These are phyloP conservation scores for Fragaria iinumae DNA, from an alignment of 306 rosid species.

Conservation along the genomic window DNA sequence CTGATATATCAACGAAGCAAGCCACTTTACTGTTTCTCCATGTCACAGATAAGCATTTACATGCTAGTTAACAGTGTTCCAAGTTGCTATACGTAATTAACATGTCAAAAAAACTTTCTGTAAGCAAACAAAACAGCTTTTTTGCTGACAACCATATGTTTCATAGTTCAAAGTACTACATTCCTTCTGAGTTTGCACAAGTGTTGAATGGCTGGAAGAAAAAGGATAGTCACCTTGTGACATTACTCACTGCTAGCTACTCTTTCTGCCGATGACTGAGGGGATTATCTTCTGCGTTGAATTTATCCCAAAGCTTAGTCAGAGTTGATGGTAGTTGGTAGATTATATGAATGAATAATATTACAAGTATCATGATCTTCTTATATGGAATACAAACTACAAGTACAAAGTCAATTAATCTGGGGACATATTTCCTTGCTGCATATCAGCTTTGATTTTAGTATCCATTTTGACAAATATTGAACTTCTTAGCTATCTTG, in stretches of 20 bases:
- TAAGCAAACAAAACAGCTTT: not conserved
- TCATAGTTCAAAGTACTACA: not conserved
- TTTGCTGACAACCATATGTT: not conserved
- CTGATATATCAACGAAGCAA: too few relatives aligned
- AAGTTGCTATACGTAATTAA: too few relatives aligned
- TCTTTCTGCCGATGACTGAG: too few relatives aligned
- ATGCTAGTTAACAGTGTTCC: not conserved
- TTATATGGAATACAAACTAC: not conserved
- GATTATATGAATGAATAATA: too few relatives aligned
- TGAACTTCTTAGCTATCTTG: conserved; percentile 6
- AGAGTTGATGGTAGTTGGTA: too few relatives aligned
- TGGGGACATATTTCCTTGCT: not conserved
- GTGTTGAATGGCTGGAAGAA: too few relatives aligned
- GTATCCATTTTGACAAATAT: not conserved
- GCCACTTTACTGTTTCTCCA: too few relatives aligned
- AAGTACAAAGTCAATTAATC: not conserved
- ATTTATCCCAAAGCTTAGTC: too few relatives aligned
- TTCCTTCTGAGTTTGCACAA: too few relatives aligned
- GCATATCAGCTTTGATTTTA: not conserved
- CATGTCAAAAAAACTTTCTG: not conserved
- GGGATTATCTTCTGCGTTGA: too few relatives aligned
- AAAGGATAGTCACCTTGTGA: too few relatives aligned
- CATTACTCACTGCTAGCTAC: too few relatives aligned
- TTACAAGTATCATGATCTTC: not conserved
- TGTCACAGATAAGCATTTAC: not conserved